Base-by-base conservation (phyloP, 495 filamentous ascomycete species). In the Margaritispora aquatica region DNA sequence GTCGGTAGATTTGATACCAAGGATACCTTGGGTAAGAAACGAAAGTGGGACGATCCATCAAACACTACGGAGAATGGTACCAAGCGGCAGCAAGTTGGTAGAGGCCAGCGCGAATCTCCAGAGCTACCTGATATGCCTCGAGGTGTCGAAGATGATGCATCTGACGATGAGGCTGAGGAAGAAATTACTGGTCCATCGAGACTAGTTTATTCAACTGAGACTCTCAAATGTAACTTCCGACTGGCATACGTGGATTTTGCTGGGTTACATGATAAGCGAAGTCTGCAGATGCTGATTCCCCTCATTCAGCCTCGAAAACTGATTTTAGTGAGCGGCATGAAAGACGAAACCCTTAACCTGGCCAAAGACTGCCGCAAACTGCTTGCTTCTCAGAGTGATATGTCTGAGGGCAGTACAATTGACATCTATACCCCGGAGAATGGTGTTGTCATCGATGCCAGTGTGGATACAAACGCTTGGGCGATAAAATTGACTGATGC, bases 381-480 rank as follows among this genome's bases (percentile, higher is more conserved):
- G 0, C 77, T 95, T 26, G 73, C 76, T 13, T 50, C 56, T 4
- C 57, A 64, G 9, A 36, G 53, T 27, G 60, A 58, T 9, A 79
- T 76, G 17, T 66, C 75, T 1, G 71, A 72, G 4, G 69, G 74
- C 26, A 70, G 70, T 21, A 68, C 63, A 10, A 67, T 79, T 57
- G 84, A 87, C 58, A 87, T 97, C 20, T 93, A 92, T 71, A 92
- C 90, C 0, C 94, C 95, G 1, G 69, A 67, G 13, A 76, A 88
- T 34, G 90, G 91, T 17, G 74, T 79, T 51, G 74, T 77, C 1
- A 79, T 97, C 51, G 85, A 97, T 69, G 94, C 93, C 15, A 96
- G 92, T 64, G 92, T 97, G 36, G 94, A 99, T 66, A 97, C 92
- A 7, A 97, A 97, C 69, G 93, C 94, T 22, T 99, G 94, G 94